Evolutionary conservation across 768 basidiomycete genomes (phyloP).

Genomic region (Cubamyces sp.): DNA sequence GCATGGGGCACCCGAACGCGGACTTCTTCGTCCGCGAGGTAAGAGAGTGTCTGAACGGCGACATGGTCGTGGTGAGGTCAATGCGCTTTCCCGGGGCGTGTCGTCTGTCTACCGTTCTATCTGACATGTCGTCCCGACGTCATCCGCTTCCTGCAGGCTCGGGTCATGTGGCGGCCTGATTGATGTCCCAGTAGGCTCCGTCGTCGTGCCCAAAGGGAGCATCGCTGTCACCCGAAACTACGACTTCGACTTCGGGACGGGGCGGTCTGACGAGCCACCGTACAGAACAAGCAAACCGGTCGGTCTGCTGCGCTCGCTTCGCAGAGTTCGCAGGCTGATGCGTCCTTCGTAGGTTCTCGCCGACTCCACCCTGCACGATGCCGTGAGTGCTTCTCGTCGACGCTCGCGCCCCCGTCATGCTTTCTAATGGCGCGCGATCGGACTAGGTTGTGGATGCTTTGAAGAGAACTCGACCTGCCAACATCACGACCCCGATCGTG

Average conservation of each 20-base stretch:
- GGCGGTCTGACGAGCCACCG: slow-evolving; percentile 48
- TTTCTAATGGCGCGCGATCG: slow-evolving; percentile 11
- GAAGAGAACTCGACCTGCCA: slow-evolving; percentile 47
- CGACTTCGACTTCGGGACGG: slow-evolving; percentile 70
- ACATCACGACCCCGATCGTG: slow-evolving; percentile 43
- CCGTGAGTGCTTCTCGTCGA: slow-evolving; percentile 44
- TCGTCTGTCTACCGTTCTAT: slow-evolving; percentile 1
- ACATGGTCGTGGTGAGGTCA: slow-evolving; percentile 56
- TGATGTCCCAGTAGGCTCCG: slow-evolving; percentile 72
- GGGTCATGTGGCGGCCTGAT: slow-evolving; percentile 79
- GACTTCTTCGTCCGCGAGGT: slow-evolving; percentile 87
- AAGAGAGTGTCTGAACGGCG: slow-evolving; percentile 71
- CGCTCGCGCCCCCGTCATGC: neutral
- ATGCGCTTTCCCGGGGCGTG: slow-evolving; percentile 14
- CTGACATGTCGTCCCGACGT: slow-evolving; percentile 19
- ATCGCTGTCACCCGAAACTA: slow-evolving; percentile 75
- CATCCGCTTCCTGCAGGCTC: slow-evolving; percentile 48
- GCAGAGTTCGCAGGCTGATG: slow-evolving; percentile 17
- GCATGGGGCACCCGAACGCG: slow-evolving; percentile 83
- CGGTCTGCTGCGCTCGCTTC: slow-evolving; percentile 26
- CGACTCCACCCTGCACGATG: slow-evolving; percentile 54
- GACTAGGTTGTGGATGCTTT: slow-evolving; percentile 52
- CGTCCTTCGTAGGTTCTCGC: slow-evolving; percentile 53
- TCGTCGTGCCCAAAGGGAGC: slow-evolving; percentile 71
- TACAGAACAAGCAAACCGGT: slow-evolving; percentile 75